Percentiles rank a stretch among this genome's conserved stretches.
Conservation (phyloP, 2,329 filamentous ascomycete genomes). For the Claviceps citrina region DNA sequence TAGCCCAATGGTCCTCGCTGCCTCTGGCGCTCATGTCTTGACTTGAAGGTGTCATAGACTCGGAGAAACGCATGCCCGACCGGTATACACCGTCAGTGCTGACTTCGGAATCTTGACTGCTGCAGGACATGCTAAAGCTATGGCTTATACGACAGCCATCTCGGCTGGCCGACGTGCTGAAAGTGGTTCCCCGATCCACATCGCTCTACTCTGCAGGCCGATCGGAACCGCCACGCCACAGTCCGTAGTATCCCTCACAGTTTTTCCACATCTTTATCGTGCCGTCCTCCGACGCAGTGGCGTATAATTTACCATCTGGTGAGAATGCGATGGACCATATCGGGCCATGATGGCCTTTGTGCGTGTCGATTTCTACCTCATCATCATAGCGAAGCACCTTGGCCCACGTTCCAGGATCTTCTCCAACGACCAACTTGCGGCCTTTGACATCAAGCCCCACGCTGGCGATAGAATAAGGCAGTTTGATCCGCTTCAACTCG, state of each 20-base stretch:
- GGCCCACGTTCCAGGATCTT: conserved; percentile 91
- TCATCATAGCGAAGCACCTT: conserved; percentile 81
- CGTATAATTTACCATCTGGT: conserved; percentile 89
- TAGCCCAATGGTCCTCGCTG: conserved; percentile 1
- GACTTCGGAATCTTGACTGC: conserved; percentile 6
- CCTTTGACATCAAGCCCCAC: conserved; percentile 74
- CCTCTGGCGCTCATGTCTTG: background rate
- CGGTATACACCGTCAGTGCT: conserved; percentile 1
- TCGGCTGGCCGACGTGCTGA: conserved; percentile 2
- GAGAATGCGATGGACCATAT: conserved; percentile 95
- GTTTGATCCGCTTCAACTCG: conserved; percentile 62
- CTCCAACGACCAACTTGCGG: conserved; percentile 75
- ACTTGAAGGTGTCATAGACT: background rate
- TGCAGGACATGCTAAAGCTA: conserved; percentile 8
- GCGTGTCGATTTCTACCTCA: conserved; percentile 70
- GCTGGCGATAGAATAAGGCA: conserved; percentile 76
- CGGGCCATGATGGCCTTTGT: conserved; percentile 92
- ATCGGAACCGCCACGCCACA: conserved; percentile 41
- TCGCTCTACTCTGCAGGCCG: conserved; percentile 23
- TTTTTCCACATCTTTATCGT: conserved; percentile 88
- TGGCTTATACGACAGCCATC: conserved; percentile 4
- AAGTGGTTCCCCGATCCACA: conserved; percentile 8
- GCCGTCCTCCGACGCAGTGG: conserved; percentile 90
- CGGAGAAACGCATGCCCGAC: background rate
- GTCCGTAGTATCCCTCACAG: conserved; percentile 47